Percentiles rank a stretch among this genome's conserved stretches.
Evolutionary conservation across 768 basidiomycete genomes (phyloP).

Genomic region (Gyrodon lividus): DNA sequence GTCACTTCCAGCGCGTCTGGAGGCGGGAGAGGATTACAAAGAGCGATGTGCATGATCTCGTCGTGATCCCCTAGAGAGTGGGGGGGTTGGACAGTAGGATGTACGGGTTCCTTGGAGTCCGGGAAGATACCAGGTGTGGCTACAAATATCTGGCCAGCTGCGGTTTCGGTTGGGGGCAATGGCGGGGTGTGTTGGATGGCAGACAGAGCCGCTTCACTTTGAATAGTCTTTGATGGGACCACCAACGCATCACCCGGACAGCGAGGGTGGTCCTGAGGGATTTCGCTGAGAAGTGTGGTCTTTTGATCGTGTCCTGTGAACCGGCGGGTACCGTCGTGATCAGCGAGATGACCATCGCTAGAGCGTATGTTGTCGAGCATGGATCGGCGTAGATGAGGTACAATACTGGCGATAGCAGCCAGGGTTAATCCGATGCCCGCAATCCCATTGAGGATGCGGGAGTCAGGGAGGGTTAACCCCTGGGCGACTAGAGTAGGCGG

Average conservation of each 20-base stretch:
- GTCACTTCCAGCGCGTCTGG: not conserved
- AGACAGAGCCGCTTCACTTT: not conserved
- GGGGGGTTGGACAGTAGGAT: not conserved
- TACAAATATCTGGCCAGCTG: not conserved
- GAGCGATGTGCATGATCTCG: not conserved
- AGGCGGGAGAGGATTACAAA: not conserved
- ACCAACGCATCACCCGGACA: not conserved
- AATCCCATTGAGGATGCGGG: conserved; percentile 24
- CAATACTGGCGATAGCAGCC: conserved; percentile 21
- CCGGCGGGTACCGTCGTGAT: not conserved
- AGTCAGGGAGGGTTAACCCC: conserved; percentile 26
- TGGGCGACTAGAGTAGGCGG: conserved; percentile 24
- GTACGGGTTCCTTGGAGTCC: not conserved
- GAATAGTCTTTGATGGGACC: not conserved
- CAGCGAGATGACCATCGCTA: not conserved
- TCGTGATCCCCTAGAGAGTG: not conserved
- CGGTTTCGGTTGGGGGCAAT: not conserved
- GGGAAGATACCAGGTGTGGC: not conserved
- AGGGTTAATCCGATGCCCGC: conserved; percentile 28
- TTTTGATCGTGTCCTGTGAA: not conserved
- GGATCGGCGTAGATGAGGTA: conserved; percentile 24
- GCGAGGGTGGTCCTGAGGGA: no score
- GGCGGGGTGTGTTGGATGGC: not conserved
- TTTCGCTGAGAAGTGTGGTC: no score
- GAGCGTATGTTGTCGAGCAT: conserved; percentile 11